Percentiles rank a stretch among this genome's conserved stretches.
phyloP scores from a whole-genome alignment of 225 moss, liverwort and hornwort species.

The Physcomitrellopsis africana region DNA sequence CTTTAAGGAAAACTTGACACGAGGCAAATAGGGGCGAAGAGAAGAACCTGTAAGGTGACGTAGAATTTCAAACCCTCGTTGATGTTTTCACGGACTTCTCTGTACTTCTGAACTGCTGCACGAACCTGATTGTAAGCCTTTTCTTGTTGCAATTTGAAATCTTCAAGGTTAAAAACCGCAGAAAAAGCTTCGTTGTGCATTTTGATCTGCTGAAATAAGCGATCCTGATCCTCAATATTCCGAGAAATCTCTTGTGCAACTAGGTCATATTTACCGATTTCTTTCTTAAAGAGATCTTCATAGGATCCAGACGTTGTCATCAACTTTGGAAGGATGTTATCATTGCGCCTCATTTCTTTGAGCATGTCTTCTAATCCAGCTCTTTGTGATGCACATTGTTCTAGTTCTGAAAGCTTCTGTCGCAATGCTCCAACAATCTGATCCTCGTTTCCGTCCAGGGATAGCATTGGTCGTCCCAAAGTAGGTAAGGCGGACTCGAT shows the following conservation, averaged over 20 bases:
- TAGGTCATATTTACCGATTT: conserved; percentile 90
- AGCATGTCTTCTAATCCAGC: conserved; percentile 99
- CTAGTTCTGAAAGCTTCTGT: conserved; percentile 77
- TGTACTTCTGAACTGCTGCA: conserved; percentile 82
- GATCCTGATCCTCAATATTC: conserved; percentile 90
- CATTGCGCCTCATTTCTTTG: conserved; percentile 99
- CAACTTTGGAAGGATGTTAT: conserved; percentile 96
- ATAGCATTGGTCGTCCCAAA: conserved; percentile 93
- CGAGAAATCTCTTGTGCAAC: conserved; percentile 79
- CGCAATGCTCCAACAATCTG: conserved; percentile 89
- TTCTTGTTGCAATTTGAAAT: conserved; percentile 77
- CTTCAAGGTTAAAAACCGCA: conserved; percentile 89
- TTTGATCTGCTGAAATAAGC: conserved; percentile 87
- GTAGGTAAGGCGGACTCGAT: conserved; percentile 93
- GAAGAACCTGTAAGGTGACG: conserved; percentile 85
- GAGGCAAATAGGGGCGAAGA: not conserved
- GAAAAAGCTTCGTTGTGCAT: conserved; percentile 88
- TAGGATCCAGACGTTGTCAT: conserved; percentile 99
- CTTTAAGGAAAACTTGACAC: conserved; percentile 1
- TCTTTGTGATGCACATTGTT: conserved; percentile 86
- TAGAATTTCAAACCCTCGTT: conserved; percentile 99
- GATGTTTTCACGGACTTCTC: conserved; percentile 97
- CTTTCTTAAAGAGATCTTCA: conserved; percentile 96
- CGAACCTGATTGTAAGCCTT: conserved; percentile 88
- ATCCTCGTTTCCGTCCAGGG: conserved; percentile 92